phyloP scores from a whole-genome alignment of 164 flowering plant species.

The Nymphaea thermarum region DNA sequence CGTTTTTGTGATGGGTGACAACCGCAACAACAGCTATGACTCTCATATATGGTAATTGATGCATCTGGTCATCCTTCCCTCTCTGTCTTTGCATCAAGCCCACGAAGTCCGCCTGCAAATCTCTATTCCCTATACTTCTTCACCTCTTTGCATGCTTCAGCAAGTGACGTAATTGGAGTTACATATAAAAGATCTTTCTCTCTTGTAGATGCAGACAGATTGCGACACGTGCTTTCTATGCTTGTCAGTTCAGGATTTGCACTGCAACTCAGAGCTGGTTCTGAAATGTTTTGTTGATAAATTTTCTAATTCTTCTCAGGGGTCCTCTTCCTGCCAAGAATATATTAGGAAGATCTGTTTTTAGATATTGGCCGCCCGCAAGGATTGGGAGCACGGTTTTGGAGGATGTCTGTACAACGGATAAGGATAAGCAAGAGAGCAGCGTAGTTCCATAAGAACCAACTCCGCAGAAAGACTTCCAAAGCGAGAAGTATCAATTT shows the following conservation, averaged over 20 bases:
- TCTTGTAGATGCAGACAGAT: too few species aligned
- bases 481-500: background rate
- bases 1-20: constrained; percentile 99
- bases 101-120: too few species aligned
- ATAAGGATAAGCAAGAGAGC: constrained; percentile 41
- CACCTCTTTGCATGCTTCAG: too few species aligned
- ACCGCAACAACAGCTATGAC: constrained; percentile 96
- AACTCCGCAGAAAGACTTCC: background rate
- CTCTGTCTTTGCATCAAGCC: too few species aligned
- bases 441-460: background rate
- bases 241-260: too few species aligned
- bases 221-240: too few species aligned
- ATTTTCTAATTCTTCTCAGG: constrained; percentile 23
- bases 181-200: too few species aligned
- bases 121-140: too few species aligned
- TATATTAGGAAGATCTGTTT: constrained; percentile 80
- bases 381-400: constrained; percentile 66
- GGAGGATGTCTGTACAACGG: constrained; percentile 47
- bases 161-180: too few species aligned
- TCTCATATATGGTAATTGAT: constrained; percentile 82
- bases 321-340: constrained; percentile 92
- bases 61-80: background rate
- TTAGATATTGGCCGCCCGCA: constrained; percentile 90
- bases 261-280: background rate
- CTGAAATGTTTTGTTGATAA: background rate